Evolutionary conservation across 495 filamentous ascomycete species (phyloP), one percentile per base, ranked within the genome.

Genomic region (Hyaloscypha finlandica): DNA sequence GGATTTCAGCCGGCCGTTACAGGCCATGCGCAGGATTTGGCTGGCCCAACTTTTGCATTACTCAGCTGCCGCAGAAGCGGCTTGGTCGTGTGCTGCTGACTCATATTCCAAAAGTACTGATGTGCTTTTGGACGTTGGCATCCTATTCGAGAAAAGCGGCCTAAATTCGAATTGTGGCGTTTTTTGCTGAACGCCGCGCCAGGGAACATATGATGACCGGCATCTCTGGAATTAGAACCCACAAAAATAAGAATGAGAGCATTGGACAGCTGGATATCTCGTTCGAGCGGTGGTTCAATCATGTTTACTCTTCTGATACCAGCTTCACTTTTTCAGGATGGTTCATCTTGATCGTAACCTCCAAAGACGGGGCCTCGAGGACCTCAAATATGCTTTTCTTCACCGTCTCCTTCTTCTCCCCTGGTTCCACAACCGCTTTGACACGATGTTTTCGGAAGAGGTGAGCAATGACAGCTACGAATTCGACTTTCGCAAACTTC

Each of bases 401-500:
- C n/a, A 80, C 75, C 25, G 67, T 66, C 11, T 68, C 70, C 19
- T 61, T 33, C 16, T 32, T 77, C 75, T 83, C 80, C 8, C 74
- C 76, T 3, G 11, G 11, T 8, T 52, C 29, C 16, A 25, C 54
- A 3, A 74, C 70, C 0, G 77, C 76, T 0, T 70, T 66, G 6
- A 79, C 79, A 8, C 68, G 61, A 69, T 76, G 75, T 32, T 77
- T 64, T 3, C 74, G 69, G 65, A 87, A 81, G 6, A 86, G 55
- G 1, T 67, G 66, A 2, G 77, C 79, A 63, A 86, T 73, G 0
- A 74, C 74, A 0, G 82, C 83, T 2, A 85, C 84, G 65, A 84
- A 83, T 68, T 87, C 84, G 0, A 85, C 84, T 67, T 84, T 78
- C 0, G 80, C 74, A 65, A 86, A 83, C 61, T 82, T 85, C 69